These are phyloP conservation scores for Themeda triandra DNA, from an alignment of 176 grass and related monocot genomes.

Conservation along the genomic window DNA sequence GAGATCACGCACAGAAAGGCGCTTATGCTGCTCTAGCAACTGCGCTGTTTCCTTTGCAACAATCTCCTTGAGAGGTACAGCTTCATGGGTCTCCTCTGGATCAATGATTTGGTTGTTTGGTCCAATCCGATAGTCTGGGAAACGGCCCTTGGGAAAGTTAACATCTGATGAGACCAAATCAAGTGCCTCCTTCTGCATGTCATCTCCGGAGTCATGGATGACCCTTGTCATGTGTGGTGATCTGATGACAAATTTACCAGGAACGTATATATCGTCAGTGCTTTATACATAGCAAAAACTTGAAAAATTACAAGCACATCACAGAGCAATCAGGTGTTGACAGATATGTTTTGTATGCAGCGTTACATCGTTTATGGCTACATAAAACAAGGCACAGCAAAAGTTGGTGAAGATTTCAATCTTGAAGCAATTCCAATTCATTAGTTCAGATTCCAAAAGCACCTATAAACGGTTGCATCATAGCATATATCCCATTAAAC, in stretches of 20 bases:
- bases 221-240: conserved; percentile 65
- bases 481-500: not conserved
- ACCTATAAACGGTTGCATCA: not conserved
- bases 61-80: conserved; percentile 74
- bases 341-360: not conserved
- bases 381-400: not conserved
- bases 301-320: not conserved
- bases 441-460: not conserved
- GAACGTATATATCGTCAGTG: not conserved
- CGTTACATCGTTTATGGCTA: not conserved
- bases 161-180: conserved; percentile 80
- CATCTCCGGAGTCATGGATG: conserved; percentile 67
- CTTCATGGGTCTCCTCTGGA: conserved; percentile 59
- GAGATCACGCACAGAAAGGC: conserved; percentile 90
- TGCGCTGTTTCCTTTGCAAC: conserved; percentile 88
- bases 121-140: conserved; percentile 83
- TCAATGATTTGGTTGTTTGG: conserved; percentile 84
- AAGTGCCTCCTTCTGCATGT: conserved; percentile 63
- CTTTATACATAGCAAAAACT: not conserved
- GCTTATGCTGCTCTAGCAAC: conserved; percentile 72
- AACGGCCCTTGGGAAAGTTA: conserved; percentile 70
- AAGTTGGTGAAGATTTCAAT: not conserved
- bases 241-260: conserved; percentile 12
- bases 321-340: not conserved
- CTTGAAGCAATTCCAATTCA: not conserved